Evolutionary conservation across 2,329 filamentous ascomycete genomes (phyloP).

Genomic region (Tolypocladium endophyticum): DNA sequence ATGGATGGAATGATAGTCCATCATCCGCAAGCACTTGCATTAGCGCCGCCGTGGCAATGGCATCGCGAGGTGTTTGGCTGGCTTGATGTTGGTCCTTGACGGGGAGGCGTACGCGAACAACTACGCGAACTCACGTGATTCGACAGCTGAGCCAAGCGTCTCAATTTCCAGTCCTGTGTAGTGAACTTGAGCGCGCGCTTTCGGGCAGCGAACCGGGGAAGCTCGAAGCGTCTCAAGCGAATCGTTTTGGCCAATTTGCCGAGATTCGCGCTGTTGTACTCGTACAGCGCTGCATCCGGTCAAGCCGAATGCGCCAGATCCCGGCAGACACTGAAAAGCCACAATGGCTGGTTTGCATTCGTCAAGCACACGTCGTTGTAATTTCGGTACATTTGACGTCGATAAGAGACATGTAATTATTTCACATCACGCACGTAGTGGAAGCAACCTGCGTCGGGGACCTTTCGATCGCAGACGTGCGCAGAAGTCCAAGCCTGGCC

Average conservation of each 20-base stretch:
- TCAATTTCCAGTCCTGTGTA: background rate
- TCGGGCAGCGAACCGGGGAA: background rate
- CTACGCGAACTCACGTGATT: conserved; percentile 7
- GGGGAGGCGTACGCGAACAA: background rate
- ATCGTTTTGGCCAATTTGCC: background rate
- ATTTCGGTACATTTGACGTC: background rate
- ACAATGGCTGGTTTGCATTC: background rate
- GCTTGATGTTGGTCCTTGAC: background rate
- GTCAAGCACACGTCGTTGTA: background rate
- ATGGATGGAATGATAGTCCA: conserved; percentile 51
- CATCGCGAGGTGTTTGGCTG: background rate
- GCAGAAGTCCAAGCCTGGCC: background rate
- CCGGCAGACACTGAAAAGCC: background rate
- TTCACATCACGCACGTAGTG: background rate
- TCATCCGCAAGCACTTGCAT: conserved; percentile 19
- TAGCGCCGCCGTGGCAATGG: background rate
- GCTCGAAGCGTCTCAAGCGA: background rate
- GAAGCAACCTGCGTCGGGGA: background rate
- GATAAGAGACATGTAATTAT: background rate
- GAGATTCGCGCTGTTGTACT: background rate
- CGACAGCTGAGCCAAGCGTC: too few species aligned
- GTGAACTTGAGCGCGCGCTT: background rate
- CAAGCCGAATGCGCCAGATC: background rate
- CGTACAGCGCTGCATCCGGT: background rate
- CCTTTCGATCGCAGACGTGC: background rate